Conservation (phyloP, 169 alveolate genomes). For the Plasmodium cynomolgi region DNA sequence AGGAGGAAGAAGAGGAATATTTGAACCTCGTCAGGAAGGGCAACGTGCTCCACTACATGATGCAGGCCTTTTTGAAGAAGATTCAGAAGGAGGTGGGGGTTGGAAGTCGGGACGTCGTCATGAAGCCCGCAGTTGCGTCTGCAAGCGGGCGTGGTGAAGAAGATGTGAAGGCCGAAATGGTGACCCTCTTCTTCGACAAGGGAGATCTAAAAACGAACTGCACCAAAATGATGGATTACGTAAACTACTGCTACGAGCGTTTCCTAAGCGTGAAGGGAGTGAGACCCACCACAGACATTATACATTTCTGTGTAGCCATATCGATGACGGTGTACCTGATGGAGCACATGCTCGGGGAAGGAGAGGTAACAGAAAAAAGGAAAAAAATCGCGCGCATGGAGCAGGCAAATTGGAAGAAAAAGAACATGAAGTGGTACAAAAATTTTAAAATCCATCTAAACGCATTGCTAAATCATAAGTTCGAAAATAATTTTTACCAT, state of each 20-base stretch:
- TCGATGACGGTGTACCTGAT: conserved; percentile 18
- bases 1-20: neutral
- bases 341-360: conserved; percentile 32
- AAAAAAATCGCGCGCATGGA: neutral
- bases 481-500: conserved; percentile 43
- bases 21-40: conserved; percentile 22
- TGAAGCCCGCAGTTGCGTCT: neutral
- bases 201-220: conserved; percentile 19
- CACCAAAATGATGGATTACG: conserved; percentile 32
- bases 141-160: neutral
- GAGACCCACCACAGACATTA: conserved; percentile 11
- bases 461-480: conserved; percentile 34
- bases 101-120: neutral
- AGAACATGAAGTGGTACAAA: neutral
- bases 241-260: conserved; percentile 38
- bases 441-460: conserved; percentile 6
- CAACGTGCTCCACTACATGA: conserved; percentile 29
- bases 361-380: neutral
- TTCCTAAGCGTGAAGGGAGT: conserved; percentile 18
- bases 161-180: neutral
- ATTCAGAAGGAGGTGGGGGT: neutral
- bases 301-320: conserved; percentile 39
- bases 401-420: neutral
- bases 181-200: conserved; percentile 33
- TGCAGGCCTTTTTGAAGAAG: conserved; percentile 36